phyloP scores from a whole-genome alignment of 1,284 basidiomycete genomes.

The Heterobasidion occidentale region DNA sequence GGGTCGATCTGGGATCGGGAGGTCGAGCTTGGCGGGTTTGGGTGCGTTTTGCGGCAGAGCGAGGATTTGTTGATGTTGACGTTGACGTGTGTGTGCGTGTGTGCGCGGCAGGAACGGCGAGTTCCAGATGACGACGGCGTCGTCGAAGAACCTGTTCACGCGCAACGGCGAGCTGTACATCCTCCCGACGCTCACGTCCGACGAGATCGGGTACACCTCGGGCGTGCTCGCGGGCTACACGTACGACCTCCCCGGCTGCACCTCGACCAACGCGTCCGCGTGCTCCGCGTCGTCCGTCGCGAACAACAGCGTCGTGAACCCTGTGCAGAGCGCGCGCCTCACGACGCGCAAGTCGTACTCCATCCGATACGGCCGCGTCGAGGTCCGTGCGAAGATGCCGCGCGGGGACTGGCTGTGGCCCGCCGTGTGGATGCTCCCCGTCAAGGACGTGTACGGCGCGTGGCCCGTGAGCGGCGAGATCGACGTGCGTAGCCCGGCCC shows the following conservation, averaged over 20 bases:
- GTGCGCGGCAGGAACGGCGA: slow-evolving; percentile 67
- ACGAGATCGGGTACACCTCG: slow-evolving; percentile 41
- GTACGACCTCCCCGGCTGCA: slow-evolving; percentile 65
- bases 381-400: slow-evolving; percentile 42
- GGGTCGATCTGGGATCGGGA: slow-evolving; percentile 51
- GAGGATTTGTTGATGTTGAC: neutral
- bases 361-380: slow-evolving; percentile 68
- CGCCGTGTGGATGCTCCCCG: slow-evolving; percentile 78
- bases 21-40: slow-evolving; percentile 69
- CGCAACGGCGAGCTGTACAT: slow-evolving; percentile 68
- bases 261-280: slow-evolving; percentile 27
- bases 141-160: slow-evolving; percentile 61
- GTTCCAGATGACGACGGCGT: slow-evolving; percentile 74
- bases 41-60: slow-evolving; percentile 29
- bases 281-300: slow-evolving; percentile 33
- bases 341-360: slow-evolving; percentile 55
- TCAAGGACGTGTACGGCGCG: slow-evolving; percentile 56
- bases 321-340: slow-evolving; percentile 68
- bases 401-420: slow-evolving; percentile 75
- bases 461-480: slow-evolving; percentile 78
- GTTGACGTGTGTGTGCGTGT: neutral
- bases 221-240: slow-evolving; percentile 50
- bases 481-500: slow-evolving; percentile 34
- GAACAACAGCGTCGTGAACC: slow-evolving; percentile 46
- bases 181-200: slow-evolving; percentile 73